phyloP scores from a whole-genome alignment of 352 stramenopile genomes.

The Aphanomyces invadans region DNA sequence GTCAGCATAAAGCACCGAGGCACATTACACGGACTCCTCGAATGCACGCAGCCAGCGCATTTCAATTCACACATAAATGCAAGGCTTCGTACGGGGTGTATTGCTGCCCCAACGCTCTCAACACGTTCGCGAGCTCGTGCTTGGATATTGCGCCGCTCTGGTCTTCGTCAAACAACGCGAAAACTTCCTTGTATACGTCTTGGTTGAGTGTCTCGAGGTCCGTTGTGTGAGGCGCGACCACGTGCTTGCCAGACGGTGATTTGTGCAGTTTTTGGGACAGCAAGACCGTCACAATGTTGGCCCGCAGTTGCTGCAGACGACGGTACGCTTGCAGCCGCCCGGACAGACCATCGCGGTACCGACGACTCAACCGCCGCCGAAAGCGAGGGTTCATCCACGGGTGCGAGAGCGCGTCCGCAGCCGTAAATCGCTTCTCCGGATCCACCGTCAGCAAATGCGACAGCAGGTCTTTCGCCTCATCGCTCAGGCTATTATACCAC shows the following conservation, averaged over 20 bases:
- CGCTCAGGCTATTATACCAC: constrained; percentile 54
- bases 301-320: constrained; percentile 57
- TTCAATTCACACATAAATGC: background rate
- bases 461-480: constrained; percentile 56
- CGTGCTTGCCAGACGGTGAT: no score
- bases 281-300: constrained; percentile 67
- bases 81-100: constrained; percentile 33
- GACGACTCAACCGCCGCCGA: constrained; percentile 33
- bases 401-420: constrained; percentile 46
- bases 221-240: background rate
- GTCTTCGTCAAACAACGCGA: constrained; percentile 69
- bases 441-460: constrained; percentile 42
- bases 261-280: constrained; percentile 33
- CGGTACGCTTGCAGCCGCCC: constrained; percentile 56
- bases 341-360: constrained; percentile 32
- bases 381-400: constrained; percentile 49
- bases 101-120: constrained; percentile 49
- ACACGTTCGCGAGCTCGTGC: constrained; percentile 44
- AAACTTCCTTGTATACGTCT: constrained; percentile 76
- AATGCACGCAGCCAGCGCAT: no score
- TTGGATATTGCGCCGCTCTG: constrained; percentile 57
- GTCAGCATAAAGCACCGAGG: no score
- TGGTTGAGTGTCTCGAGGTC: constrained; percentile 53
- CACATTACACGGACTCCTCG: no score
- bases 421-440: constrained; percentile 44